Conservation (phyloP, 2,329 filamentous ascomycete genomes). For the Xylariaceae sp. region DNA sequence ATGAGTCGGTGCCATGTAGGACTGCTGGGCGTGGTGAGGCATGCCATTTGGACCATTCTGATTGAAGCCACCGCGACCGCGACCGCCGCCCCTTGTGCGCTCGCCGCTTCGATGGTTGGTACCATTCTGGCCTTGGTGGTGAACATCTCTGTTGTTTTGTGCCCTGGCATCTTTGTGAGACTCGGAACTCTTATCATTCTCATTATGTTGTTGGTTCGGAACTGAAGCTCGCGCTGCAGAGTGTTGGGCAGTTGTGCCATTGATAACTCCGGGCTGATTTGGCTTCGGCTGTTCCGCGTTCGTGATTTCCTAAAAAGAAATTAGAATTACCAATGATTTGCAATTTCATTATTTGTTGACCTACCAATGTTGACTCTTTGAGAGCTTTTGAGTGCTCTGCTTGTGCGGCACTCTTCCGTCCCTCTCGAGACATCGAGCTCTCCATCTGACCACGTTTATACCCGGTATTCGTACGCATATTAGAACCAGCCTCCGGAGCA, state of each 20-base stretch:
- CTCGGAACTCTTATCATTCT: slow-evolving; percentile 28
- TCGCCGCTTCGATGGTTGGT: slow-evolving; percentile 44
- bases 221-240: slow-evolving; percentile 15
- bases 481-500: slow-evolving; percentile 29
- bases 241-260: slow-evolving; percentile 27
- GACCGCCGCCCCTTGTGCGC: slow-evolving; percentile 52
- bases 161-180: slow-evolving; percentile 30
- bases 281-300: slow-evolving; percentile 32
- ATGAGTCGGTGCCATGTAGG: slow-evolving; percentile 27
- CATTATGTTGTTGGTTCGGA: slow-evolving; percentile 30
- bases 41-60: slow-evolving; percentile 34
- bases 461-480: slow-evolving; percentile 43
- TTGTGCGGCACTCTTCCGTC: slow-evolving; percentile 51
- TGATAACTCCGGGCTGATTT: slow-evolving; percentile 23
- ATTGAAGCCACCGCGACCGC: slow-evolving; percentile 48
- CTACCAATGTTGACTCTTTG: slow-evolving; percentile 37
- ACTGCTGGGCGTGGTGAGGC: slow-evolving; percentile 33
- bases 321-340: too few species aligned
- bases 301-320: slow-evolving; percentile 13
- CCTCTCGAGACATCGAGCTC: slow-evolving; percentile 47
- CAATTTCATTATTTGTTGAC: too few species aligned
- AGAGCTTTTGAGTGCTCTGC: slow-evolving; percentile 51
- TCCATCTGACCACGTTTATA: slow-evolving; percentile 56
- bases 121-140: slow-evolving; percentile 32
- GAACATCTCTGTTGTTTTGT: slow-evolving; percentile 30